Evolutionary conservation across 768 basidiomycete genomes (phyloP).

Genomic region (Termitomyces titanicus): DNA sequence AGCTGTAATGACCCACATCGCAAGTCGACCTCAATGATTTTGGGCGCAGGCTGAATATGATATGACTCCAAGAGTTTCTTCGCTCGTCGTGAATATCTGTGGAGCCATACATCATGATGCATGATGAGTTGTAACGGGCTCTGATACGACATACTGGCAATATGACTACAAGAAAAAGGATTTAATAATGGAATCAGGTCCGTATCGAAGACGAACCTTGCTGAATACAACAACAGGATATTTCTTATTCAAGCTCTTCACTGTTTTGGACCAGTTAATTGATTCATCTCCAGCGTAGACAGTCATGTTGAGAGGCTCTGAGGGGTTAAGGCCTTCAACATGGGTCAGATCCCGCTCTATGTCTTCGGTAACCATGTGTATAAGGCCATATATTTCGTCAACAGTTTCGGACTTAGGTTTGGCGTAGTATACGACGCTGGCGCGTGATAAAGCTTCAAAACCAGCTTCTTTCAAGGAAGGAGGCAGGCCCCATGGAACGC

Average conservation of each 20-base stretch:
- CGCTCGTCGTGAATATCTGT: conserved; percentile 55
- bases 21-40: conserved; percentile 72
- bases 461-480: conserved; percentile 30
- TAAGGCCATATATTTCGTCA: conserved; percentile 68
- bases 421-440: conserved; percentile 35
- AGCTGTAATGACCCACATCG: conserved; percentile 41
- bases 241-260: conserved; percentile 37
- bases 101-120: conserved; percentile 6
- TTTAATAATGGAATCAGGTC: not conserved
- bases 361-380: conserved; percentile 58
- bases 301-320: conserved; percentile 42
- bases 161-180: conserved; percentile 43
- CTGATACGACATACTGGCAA: conserved; percentile 54
- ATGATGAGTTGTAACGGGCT: not conserved
- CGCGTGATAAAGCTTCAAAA: conserved; percentile 32
- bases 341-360: conserved; percentile 36
- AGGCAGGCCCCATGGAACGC: conserved; percentile 40
- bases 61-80: conserved; percentile 63
- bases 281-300: conserved; percentile 50
- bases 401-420: conserved; percentile 29
- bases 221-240: conserved; percentile 78
- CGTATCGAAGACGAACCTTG: conserved; percentile 45
- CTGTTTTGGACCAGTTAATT: conserved; percentile 42
- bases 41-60: conserved; percentile 58
- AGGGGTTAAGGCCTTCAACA: conserved; percentile 40